phyloP scores from a whole-genome alignment of 1,284 basidiomycete genomes.

The Ustilago hordei region DNA sequence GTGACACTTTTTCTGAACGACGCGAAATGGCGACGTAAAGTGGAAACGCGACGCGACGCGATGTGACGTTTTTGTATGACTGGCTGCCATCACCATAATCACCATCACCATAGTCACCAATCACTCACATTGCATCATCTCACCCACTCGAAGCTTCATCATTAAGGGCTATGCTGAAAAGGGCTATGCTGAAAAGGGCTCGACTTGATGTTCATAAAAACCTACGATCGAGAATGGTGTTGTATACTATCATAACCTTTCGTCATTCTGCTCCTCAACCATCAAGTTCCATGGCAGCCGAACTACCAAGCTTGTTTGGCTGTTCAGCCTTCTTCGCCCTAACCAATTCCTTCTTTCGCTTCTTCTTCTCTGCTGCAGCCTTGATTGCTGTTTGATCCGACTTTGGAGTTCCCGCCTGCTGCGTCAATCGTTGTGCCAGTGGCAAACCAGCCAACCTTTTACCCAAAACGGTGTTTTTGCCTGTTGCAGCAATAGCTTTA shows the following conservation, averaged over 20 bases:
- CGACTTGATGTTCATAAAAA: neutral
- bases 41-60: slow-evolving; percentile 29
- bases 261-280: slow-evolving; percentile 2
- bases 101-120: neutral
- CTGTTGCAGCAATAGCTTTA: slow-evolving; percentile 34
- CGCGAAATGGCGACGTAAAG: slow-evolving; percentile 14
- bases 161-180: neutral
- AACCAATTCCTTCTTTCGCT: slow-evolving; percentile 35
- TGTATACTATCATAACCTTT: neutral
- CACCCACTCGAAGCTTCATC: neutral
- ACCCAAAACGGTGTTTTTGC: slow-evolving; percentile 40
- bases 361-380: slow-evolving; percentile 51
- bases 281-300: slow-evolving; percentile 39
- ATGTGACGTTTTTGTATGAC: neutral
- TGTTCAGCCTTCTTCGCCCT: slow-evolving; percentile 33
- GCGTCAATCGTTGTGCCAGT: slow-evolving; percentile 43
- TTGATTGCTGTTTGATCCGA: slow-evolving; percentile 33
- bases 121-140: neutral
- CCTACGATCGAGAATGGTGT: neutral
- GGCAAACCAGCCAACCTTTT: slow-evolving; percentile 46
- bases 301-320: neutral
- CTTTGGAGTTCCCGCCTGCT: slow-evolving; percentile 50
- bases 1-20: neutral
- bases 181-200: neutral
- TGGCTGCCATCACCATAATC: too few species aligned